These are phyloP conservation scores for Macrophomina phaseolina DNA, from an alignment of 2,329 filamentous ascomycete species.

Conservation along the genomic window DNA sequence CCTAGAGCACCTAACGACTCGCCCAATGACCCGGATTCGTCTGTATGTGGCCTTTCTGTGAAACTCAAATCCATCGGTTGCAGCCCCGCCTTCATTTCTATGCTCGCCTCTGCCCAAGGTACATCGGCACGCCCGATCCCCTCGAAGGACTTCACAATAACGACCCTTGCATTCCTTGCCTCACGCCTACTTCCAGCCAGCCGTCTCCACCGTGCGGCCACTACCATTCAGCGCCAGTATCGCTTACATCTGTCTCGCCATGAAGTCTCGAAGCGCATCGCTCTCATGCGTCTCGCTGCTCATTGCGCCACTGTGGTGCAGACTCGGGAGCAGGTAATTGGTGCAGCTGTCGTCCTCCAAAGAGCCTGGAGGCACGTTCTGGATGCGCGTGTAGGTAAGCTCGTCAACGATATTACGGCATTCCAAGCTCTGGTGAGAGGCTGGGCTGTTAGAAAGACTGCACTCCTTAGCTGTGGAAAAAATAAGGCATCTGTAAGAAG, in stretches of 20 bases:
- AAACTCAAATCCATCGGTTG: constrained; percentile 51
- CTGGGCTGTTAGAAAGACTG: constrained; percentile 45
- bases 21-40: not conserved
- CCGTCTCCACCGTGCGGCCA: constrained; percentile 56
- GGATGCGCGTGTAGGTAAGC: constrained; percentile 39
- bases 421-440: constrained; percentile 54
- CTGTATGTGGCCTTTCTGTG: constrained; percentile 35
- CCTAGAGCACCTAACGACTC: constrained; percentile 18
- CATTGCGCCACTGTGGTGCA: constrained; percentile 56
- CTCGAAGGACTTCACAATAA: constrained; percentile 60
- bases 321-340: constrained; percentile 48
- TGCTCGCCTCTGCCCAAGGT: constrained; percentile 44
- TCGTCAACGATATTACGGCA: constrained; percentile 45
- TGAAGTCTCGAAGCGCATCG: constrained; percentile 41
- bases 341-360: constrained; percentile 52
- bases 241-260: constrained; percentile 45
- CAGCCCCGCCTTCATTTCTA: constrained; percentile 51
- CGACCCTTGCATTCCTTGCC: constrained; percentile 64
- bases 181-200: constrained; percentile 62
- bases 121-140: constrained; percentile 50
- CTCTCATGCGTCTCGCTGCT: constrained; percentile 49
- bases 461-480: constrained; percentile 27
- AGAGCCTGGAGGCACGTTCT: constrained; percentile 50
- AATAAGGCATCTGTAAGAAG: constrained; percentile 40
- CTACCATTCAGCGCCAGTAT: constrained; percentile 59